Evolutionary conservation across 2,329 filamentous ascomycete species (phyloP), one percentile per base, ranked within the genome.

Genomic region (Dryadomyces sulphureus): DNA sequence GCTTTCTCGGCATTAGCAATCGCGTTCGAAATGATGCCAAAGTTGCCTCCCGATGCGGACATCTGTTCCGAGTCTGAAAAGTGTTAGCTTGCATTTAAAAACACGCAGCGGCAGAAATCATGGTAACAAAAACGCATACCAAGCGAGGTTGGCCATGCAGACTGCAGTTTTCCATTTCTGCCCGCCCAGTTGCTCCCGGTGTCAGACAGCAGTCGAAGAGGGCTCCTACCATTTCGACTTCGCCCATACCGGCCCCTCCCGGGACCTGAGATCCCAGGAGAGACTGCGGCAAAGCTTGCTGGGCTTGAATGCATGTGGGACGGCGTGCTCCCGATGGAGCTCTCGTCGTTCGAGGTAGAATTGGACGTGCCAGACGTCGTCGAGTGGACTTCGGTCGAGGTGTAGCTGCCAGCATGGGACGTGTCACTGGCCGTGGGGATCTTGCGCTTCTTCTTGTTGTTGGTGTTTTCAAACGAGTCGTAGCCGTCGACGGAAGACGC

Each of bases 371-470:
- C 54, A 5, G 61, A 60, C 0, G 59, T 55, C 7, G 61, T 45
- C 9, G 49, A 38, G 38, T 49, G 50, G 11, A 57, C 45, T 25
- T 68, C 65, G 38, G 56, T 60, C 17, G 63, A 52, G 4, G 57
- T 56, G 49, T 73, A 69, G 7, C 60, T 56, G 3, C 63, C 62
- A 43, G 64, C 66, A 19, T 71, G 54, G 4, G 62, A 75, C 14
- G 79, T 70, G 55, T 85, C 84, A 17, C 85, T 84, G 9, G 86
- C 87, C 0, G 88, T 88, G 0, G 92, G 92, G 34, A 98, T 96
- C 65, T 98, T 98, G 54, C 92, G 77, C 64, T 98, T 96, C 69
- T 96, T 98, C 65, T 98, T 98, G 61, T 98, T 98, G 62, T 94
- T 96, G 32, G 87, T 94, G 57, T 96, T 96, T 63, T 98, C 92